Evolutionary conservation across 2,329 filamentous ascomycete genomes (phyloP), one percentile per base, ranked within the genome.

Genomic region (Colletotrichum musicola): DNA sequence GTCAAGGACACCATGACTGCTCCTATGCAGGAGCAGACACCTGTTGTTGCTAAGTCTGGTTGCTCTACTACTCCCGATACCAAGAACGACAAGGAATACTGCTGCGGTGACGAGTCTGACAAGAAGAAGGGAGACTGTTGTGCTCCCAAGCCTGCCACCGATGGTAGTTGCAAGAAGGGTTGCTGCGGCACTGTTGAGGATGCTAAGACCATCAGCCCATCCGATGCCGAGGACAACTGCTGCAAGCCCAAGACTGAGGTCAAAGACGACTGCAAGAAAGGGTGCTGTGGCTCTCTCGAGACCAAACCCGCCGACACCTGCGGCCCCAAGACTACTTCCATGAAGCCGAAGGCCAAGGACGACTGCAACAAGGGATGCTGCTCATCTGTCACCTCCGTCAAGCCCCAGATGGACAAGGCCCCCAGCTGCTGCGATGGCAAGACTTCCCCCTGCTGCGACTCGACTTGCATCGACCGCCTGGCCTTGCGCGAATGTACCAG

Each of bases 401-500:
- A 55, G 16, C 4, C 18, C 2, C n/a, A 16, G 10, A 54, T 47
- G 20, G 55, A 64, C 3, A 49, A 59, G 13, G 46, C 42, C 9
- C 74, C 73, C 18, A 73, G 74, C 51, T 86, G 84, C 75, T 86
- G 84, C 72, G 76, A 79, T 46, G 81, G 75, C 16, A 83, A 82
- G 68, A 4, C 64, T 0, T 69, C 71, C 4, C 81, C 82, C 4
- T 85, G 82, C 73, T 85, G 83, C 67, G 79, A 83, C 65, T 68
- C 70, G 9, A 77, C 80, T 40, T 84, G 82, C 70, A 75, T 85
- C 58, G 80, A 82, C 53, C 80, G 81, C 22, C 70, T 86, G 6
- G 84, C 83, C 6, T 66, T 83, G 25, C 80, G 81, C 3, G 82
- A 81, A 66, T 84, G 81, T 70, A 64, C 75, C 14, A 64, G 62